Evolutionary conservation across 1,139 yeast genomes (phyloP).

Genomic region (Trichomonascaceae sp.): DNA sequence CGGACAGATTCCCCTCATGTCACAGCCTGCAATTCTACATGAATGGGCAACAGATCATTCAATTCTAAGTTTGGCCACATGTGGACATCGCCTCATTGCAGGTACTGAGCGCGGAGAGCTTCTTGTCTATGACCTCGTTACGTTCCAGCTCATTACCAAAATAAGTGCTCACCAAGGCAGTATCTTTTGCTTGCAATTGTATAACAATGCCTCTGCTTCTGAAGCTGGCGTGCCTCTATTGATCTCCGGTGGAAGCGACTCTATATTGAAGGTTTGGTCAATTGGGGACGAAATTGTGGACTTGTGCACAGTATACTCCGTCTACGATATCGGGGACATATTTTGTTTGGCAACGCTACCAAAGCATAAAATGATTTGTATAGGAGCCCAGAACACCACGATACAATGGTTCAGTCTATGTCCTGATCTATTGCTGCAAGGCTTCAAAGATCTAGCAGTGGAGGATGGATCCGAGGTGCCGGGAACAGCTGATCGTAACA

Average conservation of each 20-base stretch:
- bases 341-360: conserved; percentile 71
- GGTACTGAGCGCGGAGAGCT: conserved; percentile 93
- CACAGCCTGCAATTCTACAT: too few species aligned
- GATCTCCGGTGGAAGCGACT: conserved; percentile 84
- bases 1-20: too few species aligned
- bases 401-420: conserved; percentile 52
- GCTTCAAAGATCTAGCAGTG: conserved; percentile 11
- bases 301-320: conserved; percentile 61
- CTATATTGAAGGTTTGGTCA: conserved; percentile 78
- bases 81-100: conserved; percentile 54
- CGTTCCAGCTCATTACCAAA: conserved; percentile 38
- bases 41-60: conserved; percentile 66
- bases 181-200: conserved; percentile 52
- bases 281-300: conserved; percentile 24
- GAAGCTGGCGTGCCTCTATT: conserved; percentile 42
- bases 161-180: conserved; percentile 55
- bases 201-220: too few species aligned
- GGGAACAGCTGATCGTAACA: background rate
- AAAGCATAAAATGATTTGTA: conserved; percentile 45
- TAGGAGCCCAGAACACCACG: conserved; percentile 90
- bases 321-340: conserved; percentile 86
- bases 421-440: conserved; percentile 13
- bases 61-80: conserved; percentile 64
- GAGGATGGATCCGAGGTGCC: conserved; percentile 17
- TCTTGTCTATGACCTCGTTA: conserved; percentile 53